These are phyloP conservation scores for Ramularia endophylla DNA, from an alignment of 2,329 filamentous ascomycete species.

Conservation along the genomic window DNA sequence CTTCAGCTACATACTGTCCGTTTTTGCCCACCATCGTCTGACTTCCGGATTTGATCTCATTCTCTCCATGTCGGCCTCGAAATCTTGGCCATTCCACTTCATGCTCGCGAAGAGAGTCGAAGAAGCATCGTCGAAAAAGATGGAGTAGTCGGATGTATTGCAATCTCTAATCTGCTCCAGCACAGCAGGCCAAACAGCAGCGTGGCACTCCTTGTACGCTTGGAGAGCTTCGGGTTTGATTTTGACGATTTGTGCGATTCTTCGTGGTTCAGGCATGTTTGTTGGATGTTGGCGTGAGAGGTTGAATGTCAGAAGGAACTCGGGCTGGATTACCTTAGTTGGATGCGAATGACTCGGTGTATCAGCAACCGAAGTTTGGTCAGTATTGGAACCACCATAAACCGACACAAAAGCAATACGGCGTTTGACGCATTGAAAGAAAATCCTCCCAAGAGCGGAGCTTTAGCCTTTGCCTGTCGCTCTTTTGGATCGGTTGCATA, in stretches of 20 bases:
- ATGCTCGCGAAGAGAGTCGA: slow-evolving; percentile 67
- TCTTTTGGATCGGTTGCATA: too few species aligned
- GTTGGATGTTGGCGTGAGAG: background rate
- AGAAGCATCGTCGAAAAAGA: slow-evolving; percentile 60
- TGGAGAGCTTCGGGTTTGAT: slow-evolving; percentile 61
- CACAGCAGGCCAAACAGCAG: slow-evolving; percentile 71
- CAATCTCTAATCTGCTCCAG: slow-evolving; percentile 68
- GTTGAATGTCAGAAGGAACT: too few species aligned
- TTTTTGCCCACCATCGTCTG: slow-evolving; percentile 74
- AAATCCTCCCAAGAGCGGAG: too few species aligned
- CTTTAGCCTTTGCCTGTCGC: too few species aligned
- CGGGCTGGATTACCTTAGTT: too few species aligned
- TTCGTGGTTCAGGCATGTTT: slow-evolving; percentile 32
- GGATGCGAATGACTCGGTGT: too few species aligned
- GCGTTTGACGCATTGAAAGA: too few species aligned
- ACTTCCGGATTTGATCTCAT: slow-evolving; percentile 70
- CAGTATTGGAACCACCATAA: too few species aligned
- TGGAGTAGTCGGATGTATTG: slow-evolving; percentile 69
- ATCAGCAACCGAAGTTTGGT: too few species aligned
- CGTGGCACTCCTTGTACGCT: slow-evolving; percentile 69
- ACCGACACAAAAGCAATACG: too few species aligned
- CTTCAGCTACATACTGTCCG: slow-evolving; percentile 58
- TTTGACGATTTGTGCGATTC: slow-evolving; percentile 67
- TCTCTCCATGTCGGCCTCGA: slow-evolving; percentile 65
- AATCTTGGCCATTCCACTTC: slow-evolving; percentile 72